phyloP scores from a whole-genome alignment of 106 monocot genomes.

The Platanthera guangdongensis region DNA sequence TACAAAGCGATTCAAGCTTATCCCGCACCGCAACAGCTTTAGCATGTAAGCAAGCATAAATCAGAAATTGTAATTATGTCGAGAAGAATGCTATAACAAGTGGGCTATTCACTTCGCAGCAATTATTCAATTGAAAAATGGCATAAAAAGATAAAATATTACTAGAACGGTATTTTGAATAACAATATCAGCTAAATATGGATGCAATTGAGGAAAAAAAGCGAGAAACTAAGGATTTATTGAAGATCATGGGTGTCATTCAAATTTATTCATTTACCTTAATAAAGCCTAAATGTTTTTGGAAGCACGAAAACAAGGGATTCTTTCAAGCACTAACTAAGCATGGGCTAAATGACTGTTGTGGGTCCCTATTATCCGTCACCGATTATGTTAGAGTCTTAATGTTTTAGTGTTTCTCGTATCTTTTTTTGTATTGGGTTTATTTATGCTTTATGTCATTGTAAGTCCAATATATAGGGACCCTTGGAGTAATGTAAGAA shows the following conservation, averaged over 20 bases:
- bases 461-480: too few species aligned
- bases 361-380: too few species aligned
- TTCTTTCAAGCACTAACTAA: background rate
- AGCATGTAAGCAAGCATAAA: constrained; percentile 11
- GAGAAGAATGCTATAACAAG: background rate
- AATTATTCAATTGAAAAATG: background rate
- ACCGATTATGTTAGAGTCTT: too few species aligned
- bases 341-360: background rate
- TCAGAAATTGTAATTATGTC: constrained; percentile 1
- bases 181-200: background rate
- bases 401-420: too few species aligned
- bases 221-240: background rate
- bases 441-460: too few species aligned
- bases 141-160: background rate
- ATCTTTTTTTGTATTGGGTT: too few species aligned
- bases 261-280: background rate
- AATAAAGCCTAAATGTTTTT: background rate
- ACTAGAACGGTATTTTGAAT: background rate
- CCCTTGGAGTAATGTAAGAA: too few species aligned
- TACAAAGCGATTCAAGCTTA: constrained; percentile 91
- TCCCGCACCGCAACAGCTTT: constrained; percentile 85
- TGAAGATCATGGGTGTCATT: background rate
- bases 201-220: background rate
- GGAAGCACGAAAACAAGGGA: background rate
- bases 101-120: background rate